A percentile compares a stretch with the other conserved stretches of the same genome.
Evolutionary conservation across 768 basidiomycete species (phyloP).

Genomic region (Termitomyces sp.): DNA sequence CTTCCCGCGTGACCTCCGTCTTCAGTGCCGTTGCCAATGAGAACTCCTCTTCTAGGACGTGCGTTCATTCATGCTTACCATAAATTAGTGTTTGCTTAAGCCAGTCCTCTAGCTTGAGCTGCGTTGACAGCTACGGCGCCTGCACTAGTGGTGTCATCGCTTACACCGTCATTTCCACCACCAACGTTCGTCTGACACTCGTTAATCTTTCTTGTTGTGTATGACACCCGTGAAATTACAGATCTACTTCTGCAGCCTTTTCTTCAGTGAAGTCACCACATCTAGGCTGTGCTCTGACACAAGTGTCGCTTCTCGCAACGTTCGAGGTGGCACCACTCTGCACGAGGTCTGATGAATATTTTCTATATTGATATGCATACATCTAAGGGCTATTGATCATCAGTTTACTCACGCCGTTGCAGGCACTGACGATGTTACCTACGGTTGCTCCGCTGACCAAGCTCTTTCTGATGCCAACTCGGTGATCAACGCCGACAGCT

Average conservation of each 20-base stretch:
- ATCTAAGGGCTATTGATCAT: background rate
- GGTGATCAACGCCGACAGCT: slow-evolving; percentile 39
- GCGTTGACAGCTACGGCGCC: slow-evolving; percentile 30
- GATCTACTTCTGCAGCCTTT: slow-evolving; percentile 43
- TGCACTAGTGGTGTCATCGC: slow-evolving; percentile 36
- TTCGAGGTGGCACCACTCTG: slow-evolving; percentile 41
- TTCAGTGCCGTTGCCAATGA: slow-evolving; percentile 35
- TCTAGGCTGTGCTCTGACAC: slow-evolving; percentile 35
- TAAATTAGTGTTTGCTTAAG: background rate
- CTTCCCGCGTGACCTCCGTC: slow-evolving; percentile 26
- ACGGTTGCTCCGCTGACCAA: slow-evolving; percentile 36
- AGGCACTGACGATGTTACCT: slow-evolving; percentile 33
- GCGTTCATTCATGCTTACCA: slow-evolving; percentile 3
- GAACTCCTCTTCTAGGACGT: slow-evolving; percentile 33
- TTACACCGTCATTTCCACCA: slow-evolving; percentile 39
- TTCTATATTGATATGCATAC: background rate
- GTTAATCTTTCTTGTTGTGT: too few species aligned
- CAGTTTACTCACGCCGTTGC: slow-evolving; percentile 37
- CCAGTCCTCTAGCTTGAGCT: slow-evolving; percentile 27
- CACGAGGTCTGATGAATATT: slow-evolving; percentile 28
- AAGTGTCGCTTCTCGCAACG: slow-evolving; percentile 35
- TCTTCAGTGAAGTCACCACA: slow-evolving; percentile 39
- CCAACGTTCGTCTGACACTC: slow-evolving; percentile 24
- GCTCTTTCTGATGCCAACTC: slow-evolving; percentile 26
- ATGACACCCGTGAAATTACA: slow-evolving; percentile 4